Evolutionary conservation across 1,139 yeast species (phyloP), one percentile per base, ranked within the genome.

Genomic region (Suhomyces coccinellae): DNA sequence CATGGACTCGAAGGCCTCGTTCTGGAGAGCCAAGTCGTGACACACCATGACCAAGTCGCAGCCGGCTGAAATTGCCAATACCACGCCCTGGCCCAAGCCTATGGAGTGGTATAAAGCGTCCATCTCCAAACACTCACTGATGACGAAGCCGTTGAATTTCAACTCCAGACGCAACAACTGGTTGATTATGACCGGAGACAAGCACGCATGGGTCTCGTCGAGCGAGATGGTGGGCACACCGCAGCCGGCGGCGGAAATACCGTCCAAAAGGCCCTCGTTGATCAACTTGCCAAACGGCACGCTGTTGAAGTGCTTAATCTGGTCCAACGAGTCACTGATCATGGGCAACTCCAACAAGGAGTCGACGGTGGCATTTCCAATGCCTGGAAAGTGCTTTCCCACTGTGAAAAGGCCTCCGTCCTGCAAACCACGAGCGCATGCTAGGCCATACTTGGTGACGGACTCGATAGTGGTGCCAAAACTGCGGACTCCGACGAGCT

Each of bases 361-460:
- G 55, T 82, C 85, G 3, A 82, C 83, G 16, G 77, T 71, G 0
- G 85, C 84, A 51, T 76, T 77, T 4, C 87, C 87, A 43, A 80
- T 80, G 1, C 87, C 87, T 0, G 87, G 87, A 54, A 82, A 83
- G 60, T 82, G 87, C 53, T 82, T 81, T 0, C 84, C 86, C 49
- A 82, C 77, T 1, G 82, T 73, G 33, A 78, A 63, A 15, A 82
- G 58, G 1, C 86, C 85, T 3, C 83, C 85, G 40, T 70, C 79
- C 46, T 71, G 68, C 39, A 80, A 68, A 0, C 87, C 88, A 46
- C 65, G 69, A 13, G 83, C 77, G 52, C 79, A 77, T 3, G 82
- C 80, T 35, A 67, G 60, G 1, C 85, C 85, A 55, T 72, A 82
- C 51, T 71, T 74, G 15, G 73, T 69, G 13, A 82, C 87, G 41